phyloP scores from a whole-genome alignment of 2,329 filamentous ascomycete genomes.

The Fusarium torreyae region DNA sequence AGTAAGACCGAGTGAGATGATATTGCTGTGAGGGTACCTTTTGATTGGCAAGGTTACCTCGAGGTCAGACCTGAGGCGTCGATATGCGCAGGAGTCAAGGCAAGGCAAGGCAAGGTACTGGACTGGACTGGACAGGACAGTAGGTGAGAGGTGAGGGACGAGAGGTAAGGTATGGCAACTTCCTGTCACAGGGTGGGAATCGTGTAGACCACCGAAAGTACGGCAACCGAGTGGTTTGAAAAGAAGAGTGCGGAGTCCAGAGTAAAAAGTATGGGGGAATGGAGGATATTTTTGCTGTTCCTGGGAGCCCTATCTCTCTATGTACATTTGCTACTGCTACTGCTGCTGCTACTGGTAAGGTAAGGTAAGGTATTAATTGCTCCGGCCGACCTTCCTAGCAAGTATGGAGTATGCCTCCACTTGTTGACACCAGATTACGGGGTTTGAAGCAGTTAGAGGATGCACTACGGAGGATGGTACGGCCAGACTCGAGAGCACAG shows the following conservation, averaged over 20 bases:
- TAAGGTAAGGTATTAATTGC: neutral
- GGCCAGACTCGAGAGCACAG: constrained; percentile 4
- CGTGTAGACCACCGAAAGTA: neutral
- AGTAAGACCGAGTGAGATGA: constrained; percentile 34
- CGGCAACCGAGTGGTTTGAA: constrained; percentile 7
- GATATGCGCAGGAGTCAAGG: constrained; percentile 15
- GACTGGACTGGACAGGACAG: neutral
- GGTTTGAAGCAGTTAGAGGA: constrained; percentile 39
- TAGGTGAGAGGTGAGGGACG: constrained; percentile 5
- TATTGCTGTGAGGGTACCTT: constrained; percentile 11
- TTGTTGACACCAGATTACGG: constrained; percentile 40
- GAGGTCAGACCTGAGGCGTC: constrained; percentile 32
- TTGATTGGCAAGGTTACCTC: constrained; percentile 29
- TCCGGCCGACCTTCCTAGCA: constrained; percentile 18
- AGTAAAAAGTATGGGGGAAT: constrained; percentile 33
- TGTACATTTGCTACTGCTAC: constrained; percentile 23
- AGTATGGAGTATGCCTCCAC: constrained; percentile 42
- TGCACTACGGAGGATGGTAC: constrained; percentile 19
- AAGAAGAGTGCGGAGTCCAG: constrained; percentile 23
- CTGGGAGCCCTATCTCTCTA: constrained; percentile 29
- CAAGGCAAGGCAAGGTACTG: constrained; percentile 3
- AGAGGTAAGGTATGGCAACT: neutral
- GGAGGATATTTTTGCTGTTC: constrained; percentile 40
- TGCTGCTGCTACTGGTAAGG: neutral
- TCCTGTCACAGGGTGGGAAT: too few relatives aligned